Evolutionary conservation across 2,329 filamentous ascomycete genomes (phyloP), one percentile per base, ranked within the genome.

Genomic region (Aureobasidium sp.): DNA sequence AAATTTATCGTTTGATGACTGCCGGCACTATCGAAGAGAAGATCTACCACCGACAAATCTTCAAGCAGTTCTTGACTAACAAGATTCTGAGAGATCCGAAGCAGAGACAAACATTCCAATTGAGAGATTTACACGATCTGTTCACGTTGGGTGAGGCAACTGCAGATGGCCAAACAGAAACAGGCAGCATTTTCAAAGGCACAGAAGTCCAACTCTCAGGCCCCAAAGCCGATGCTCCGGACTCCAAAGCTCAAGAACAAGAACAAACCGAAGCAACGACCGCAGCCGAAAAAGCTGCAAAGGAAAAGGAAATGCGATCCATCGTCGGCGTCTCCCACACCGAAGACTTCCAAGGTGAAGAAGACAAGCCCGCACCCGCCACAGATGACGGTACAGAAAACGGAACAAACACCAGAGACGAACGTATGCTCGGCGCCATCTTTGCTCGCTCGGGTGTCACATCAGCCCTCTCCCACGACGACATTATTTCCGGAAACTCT

Each of bases 1-100:
- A 91, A 5, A 96, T 99, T 24, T 99, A 97, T 72, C 88, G 95
- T 39, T 81, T 99, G n/a, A 96, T 99, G 89, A 96, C 91, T 4
- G 91, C 93, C 5, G 94, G 94, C 1, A 99, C 95, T 0, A 99
- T 99, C 27, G 94, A 99, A 71, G 94, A 99, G 74, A 99, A 99
- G 77, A 99, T 99, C 33, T 99, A 97, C 66, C 93, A 99, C 73
- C 88, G 95, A 17, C 94, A 99, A 71, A 94, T 99, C 56, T 99
- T 96, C 80, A 99, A 99, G 74, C 93, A 97, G 68, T 97, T 97
- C 71, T 81, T 99, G 64, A 94, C 91, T 3, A 96, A 97, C 76
- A 97, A 97, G 73, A 92, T 99, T 7, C 75, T 99, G 56, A 92
- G 89, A 68, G 93, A 99, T 68, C 91, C 94, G 0, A 96, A 96